These are phyloP conservation scores for Ceratocystis alfenasii DNA, from an alignment of 2,329 filamentous ascomycete genomes.

Conservation along the genomic window DNA sequence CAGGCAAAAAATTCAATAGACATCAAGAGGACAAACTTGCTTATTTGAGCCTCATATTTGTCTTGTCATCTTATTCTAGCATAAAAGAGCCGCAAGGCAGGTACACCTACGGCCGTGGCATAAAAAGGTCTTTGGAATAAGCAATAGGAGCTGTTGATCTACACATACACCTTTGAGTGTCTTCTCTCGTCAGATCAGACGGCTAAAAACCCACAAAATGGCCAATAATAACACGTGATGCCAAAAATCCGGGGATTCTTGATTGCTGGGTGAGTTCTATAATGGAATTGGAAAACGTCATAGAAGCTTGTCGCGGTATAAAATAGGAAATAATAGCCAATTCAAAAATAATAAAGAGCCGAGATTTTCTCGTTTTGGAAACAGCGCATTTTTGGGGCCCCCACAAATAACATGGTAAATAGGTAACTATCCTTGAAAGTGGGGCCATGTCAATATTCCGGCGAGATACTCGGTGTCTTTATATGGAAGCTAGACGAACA, in stretches of 20 bases:
- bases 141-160: no score
- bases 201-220: neutral
- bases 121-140: neutral
- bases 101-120: neutral
- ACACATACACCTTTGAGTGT: neutral
- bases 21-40: neutral
- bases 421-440: neutral
- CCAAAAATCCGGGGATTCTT: neutral
- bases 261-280: neutral
- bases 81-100: neutral
- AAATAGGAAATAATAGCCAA: neutral
- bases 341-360: neutral
- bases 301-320: neutral
- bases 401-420: neutral
- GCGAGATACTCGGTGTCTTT: constrained; percentile 21
- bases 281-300: neutral
- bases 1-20: neutral
- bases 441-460: constrained; percentile 10
- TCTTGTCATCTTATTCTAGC: neutral
- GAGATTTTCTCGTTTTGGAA: neutral
- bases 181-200: neutral
- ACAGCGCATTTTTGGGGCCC: neutral
- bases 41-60: no score
- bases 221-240: neutral
- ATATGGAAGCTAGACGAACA: neutral